phyloP scores from a whole-genome alignment of 257 asterid species.

The Petunia axillaris region DNA sequence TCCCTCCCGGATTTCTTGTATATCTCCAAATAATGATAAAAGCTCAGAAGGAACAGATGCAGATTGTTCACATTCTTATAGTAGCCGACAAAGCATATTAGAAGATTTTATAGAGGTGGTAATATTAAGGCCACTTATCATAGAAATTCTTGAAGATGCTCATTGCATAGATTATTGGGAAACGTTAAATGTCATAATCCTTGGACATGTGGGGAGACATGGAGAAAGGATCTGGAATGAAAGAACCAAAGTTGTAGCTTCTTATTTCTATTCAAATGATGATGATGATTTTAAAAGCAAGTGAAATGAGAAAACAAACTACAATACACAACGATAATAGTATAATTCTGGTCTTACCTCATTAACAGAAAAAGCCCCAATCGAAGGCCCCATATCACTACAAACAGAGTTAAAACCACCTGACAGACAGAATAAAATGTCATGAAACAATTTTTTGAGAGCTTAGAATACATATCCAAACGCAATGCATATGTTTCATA shows the following conservation, averaged over 20 bases:
- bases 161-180: neutral
- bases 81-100: neutral
- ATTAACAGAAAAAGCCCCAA: constrained; percentile 73
- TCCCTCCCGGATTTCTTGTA: neutral
- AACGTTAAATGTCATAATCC: neutral
- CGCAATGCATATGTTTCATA: neutral
- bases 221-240: neutral
- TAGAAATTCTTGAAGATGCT: neutral
- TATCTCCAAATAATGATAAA: neutral
- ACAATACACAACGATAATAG: neutral
- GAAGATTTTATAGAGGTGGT: neutral
- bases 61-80: neutral
- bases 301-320: neutral
- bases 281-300: neutral
- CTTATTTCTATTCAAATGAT: constrained; percentile 1
- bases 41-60: neutral
- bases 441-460: constrained; percentile 6
- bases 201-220: neutral
- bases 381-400: constrained; percentile 89
- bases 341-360: constrained; percentile 54
- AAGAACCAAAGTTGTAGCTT: neutral
- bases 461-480: neutral
- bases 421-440: constrained; percentile 39
- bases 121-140: neutral
- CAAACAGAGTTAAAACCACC: constrained; percentile 78